Evolutionary conservation across 768 basidiomycete species (phyloP), one percentile per base, ranked within the genome.

Genomic region (Auricularia sp.): DNA sequence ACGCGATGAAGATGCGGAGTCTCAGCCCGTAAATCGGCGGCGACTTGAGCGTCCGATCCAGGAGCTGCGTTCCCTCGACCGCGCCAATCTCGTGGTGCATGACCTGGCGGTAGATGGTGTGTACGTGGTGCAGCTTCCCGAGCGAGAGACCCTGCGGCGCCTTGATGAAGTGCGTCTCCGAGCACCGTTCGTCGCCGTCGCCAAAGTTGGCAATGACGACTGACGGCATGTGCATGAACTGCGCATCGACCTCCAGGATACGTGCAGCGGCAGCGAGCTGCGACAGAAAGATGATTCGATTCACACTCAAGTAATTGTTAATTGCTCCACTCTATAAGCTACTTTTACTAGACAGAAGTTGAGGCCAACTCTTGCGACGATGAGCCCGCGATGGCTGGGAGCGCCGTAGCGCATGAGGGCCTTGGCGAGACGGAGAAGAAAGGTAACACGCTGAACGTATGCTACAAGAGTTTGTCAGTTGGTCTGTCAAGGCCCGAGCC

Each of bases 371-470:
- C n/a, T n/a, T n/a, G n/a, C n/a, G n/a, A n/a, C n/a, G n/a, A n/a
- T n/a, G n/a, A n/a, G n/a, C n/a, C n/a, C n/a, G n/a, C 95, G 83
- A 74, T 97, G 95, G 24, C 92, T 93, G 1, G 94, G 94, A n/a
- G 94, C 90, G 21, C 94, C 94, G 73, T 91, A 95, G n/a, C 86
- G 82, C 73, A 98, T 84, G 65, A 98, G 81, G 11, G 91, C 90
- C 72, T 92, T 89, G 2, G 92, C 91, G 33, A 97, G 82, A 72
- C 87, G 88, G 69, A 95, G 78, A 62, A 97, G 81, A 77, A 97
- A 97, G 63, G 87, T 85, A 66, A 80, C 80, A 35, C 81, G 73
- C 62, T 79, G 71, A 13, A 76, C 68, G 42, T 78, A 77, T 21
- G 77, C 79, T 64, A 74, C 71, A 63, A 16, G 10, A 51, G 29